Percentiles rank a stretch among this genome's conserved stretches.
Conservation (phyloP, 768 basidiomycete genomes). For the Tephrocybe sp. region DNA sequence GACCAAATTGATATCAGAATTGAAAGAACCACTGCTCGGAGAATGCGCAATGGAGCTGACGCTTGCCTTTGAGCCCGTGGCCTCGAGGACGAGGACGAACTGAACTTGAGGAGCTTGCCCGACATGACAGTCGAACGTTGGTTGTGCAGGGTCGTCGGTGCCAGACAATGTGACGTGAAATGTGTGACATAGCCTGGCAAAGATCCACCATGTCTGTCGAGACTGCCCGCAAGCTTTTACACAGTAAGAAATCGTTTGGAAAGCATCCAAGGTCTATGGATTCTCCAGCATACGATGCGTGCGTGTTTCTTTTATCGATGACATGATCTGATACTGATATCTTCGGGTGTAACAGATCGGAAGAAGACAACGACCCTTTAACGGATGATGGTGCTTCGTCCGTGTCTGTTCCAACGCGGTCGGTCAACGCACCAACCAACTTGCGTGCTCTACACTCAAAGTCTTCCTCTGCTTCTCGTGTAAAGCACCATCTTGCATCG, state of each 20-base stretch:
- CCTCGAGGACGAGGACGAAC: conserved; percentile 1
- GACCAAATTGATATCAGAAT: conserved; percentile 11
- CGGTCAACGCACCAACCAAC: conserved; percentile 21
- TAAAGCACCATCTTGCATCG: conserved; percentile 53
- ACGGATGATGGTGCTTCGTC: conserved; percentile 70
- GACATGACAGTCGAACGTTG: conserved; percentile 14
- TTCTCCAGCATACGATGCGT: conserved; percentile 79
- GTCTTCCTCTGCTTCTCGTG: conserved; percentile 22
- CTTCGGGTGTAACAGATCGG: conserved; percentile 51
- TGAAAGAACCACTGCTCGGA: conserved; percentile 9
- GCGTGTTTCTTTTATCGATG: conserved; percentile 5
- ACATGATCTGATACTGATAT: neutral
- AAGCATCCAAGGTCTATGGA: conserved; percentile 61
- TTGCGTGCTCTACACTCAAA: conserved; percentile 30
- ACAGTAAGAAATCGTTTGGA: conserved; percentile 67
- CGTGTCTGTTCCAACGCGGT: conserved; percentile 41
- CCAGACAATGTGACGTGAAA: conserved; percentile 14
- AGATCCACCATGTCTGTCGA: conserved; percentile 23
- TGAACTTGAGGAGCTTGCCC: no score
- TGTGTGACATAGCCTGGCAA: conserved; percentile 4
- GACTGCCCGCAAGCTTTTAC: conserved; percentile 36
- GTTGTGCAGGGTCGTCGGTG: conserved; percentile 1
- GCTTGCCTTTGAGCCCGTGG: neutral
- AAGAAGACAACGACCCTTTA: conserved; percentile 86
- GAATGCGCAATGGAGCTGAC: neutral